phyloP scores from a whole-genome alignment of 1,284 basidiomycete genomes.

The Blastosporella zonata region DNA sequence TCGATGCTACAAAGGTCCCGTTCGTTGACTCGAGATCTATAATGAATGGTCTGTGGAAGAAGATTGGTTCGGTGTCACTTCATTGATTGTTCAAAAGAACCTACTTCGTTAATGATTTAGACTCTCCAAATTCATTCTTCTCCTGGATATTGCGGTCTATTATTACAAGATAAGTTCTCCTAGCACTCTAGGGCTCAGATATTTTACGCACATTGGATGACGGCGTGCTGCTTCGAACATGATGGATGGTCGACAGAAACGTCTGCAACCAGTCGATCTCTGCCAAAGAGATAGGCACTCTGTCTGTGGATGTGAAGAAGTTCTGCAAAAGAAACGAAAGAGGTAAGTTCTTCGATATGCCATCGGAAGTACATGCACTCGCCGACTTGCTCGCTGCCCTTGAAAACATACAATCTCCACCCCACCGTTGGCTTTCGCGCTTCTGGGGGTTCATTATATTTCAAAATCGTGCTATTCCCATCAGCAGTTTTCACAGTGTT shows the following conservation, averaged over 20 bases:
- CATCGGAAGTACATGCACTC: slow-evolving; percentile 31
- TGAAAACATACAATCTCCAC: slow-evolving; percentile 98
- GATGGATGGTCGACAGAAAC: slow-evolving; percentile 94
- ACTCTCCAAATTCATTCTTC: slow-evolving; percentile 85
- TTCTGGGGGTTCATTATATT: slow-evolving; percentile 99
- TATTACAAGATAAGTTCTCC: background rate
- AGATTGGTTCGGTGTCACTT: slow-evolving; percentile 7
- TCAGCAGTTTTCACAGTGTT: slow-evolving; percentile 78
- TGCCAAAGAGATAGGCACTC: slow-evolving; percentile 91
- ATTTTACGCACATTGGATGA: slow-evolving; percentile 75
- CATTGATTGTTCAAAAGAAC: slow-evolving; percentile 27
- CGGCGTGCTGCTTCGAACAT: slow-evolving; percentile 98
- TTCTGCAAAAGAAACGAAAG: slow-evolving; percentile 46
- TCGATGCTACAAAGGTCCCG: slow-evolving; percentile 68
- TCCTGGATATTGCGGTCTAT: slow-evolving; percentile 79
- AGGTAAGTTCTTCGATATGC: background rate
- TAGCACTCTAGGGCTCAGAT: background rate
- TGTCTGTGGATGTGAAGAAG: slow-evolving; percentile 89
- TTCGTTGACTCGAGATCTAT: slow-evolving; percentile 98
- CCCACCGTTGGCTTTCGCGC: slow-evolving; percentile 86
- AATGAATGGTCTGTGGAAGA: slow-evolving; percentile 73
- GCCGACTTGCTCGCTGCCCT: slow-evolving; percentile 91
- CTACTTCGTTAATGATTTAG: slow-evolving; percentile 78
- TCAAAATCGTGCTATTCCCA: slow-evolving; percentile 84
- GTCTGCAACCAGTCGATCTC: slow-evolving; percentile 87